Percentiles rank a stretch among this genome's conserved stretches.
phyloP scores from a whole-genome alignment of 2,329 filamentous ascomycete genomes.

The Neopestalotiopsis rosae region DNA sequence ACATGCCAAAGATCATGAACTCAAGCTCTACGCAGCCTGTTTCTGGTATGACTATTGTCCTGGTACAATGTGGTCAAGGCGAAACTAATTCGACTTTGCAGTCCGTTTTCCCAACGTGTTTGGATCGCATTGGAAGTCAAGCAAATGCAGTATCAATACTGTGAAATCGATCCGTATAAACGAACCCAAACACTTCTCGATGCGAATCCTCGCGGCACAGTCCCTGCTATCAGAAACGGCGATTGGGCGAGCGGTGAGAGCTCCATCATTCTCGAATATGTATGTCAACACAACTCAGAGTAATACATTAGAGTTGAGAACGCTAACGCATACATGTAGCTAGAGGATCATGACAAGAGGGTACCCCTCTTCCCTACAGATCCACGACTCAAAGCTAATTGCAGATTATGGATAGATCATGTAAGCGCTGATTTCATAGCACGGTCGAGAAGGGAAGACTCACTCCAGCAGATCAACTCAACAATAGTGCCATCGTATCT shows the following conservation, averaged over 20 bases:
- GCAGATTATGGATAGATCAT: constrained; percentile 81
- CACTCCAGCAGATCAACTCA: constrained; percentile 68
- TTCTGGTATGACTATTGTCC: constrained; percentile 66
- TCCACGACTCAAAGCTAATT: constrained; percentile 73
- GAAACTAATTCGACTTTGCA: constrained; percentile 38
- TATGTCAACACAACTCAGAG: constrained; percentile 43
- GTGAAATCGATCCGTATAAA: constrained; percentile 82
- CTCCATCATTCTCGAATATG: constrained; percentile 84
- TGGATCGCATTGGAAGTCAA: constrained; percentile 90
- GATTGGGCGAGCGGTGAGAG: constrained; percentile 86
- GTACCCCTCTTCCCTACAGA: constrained; percentile 67
- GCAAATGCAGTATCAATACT: constrained; percentile 80
- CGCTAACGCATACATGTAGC: constrained; percentile 43
- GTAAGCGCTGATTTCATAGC: constrained; percentile 47
- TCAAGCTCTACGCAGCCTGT: constrained; percentile 83
- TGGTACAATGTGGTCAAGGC: neutral
- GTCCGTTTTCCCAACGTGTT: constrained; percentile 84
- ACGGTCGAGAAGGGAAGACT: constrained; percentile 7
- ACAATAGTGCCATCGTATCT: constrained; percentile 80
- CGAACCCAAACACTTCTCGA: constrained; percentile 70
- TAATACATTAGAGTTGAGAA: neutral
- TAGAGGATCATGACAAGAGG: constrained; percentile 74
- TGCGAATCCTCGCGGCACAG: constrained; percentile 76
- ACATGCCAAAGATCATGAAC: constrained; percentile 70
- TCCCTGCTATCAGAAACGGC: constrained; percentile 78